Evolutionary conservation across 306 rosid genomes (phyloP), one percentile per base, ranked within the genome.

Genomic region (Castanea crenata): DNA sequence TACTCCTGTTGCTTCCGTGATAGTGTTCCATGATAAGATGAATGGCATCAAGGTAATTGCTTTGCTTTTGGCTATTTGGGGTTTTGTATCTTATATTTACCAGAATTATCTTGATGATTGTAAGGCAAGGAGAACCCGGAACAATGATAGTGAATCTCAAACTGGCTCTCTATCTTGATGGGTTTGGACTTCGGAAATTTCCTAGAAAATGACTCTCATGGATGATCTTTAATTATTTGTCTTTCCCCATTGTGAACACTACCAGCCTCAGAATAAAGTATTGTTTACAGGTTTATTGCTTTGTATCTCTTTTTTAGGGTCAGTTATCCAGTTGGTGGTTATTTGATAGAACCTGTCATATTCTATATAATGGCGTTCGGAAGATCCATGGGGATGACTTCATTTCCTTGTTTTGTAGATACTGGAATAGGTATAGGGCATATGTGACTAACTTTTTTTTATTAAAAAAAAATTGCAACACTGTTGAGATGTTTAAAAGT

Each of bases 11-110:
- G 97, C 93, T 56, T 79, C 97, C 54, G 83, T 94, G 74, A 81
- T 94, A 68, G 85, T 89, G 69, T 92, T 94, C 77, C 95, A 87
- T 79, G 99, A 94, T 83, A 83, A 80, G 70, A 91, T 94, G 97
- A 92, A 90, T 74, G 97, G 97, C 3, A 92, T 90, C 9, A 94
- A 94, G 91, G 70, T 91, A 87, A 86, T 92, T 73, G 87, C 98
- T 12, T 81, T 94, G 98, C 96, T 94, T 74, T 69, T 94, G 81
- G 91, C 98, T n/a, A 3, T 94, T 15, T 94, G 96, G 96, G 97
- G 98, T 55, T 90, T 91, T 74, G 77, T 87, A 32, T 79, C 97
- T 4, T 94, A 94, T 52, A 80, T 89, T 80, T 92, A 90, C 80
- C 98, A 92, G 87, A 94, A 92, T 72, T 94, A 92, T 81, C 80